Evolutionary conservation across 768 basidiomycete genomes (phyloP), one percentile per base, ranked within the genome.

Genomic region (Mycena amicta): DNA sequence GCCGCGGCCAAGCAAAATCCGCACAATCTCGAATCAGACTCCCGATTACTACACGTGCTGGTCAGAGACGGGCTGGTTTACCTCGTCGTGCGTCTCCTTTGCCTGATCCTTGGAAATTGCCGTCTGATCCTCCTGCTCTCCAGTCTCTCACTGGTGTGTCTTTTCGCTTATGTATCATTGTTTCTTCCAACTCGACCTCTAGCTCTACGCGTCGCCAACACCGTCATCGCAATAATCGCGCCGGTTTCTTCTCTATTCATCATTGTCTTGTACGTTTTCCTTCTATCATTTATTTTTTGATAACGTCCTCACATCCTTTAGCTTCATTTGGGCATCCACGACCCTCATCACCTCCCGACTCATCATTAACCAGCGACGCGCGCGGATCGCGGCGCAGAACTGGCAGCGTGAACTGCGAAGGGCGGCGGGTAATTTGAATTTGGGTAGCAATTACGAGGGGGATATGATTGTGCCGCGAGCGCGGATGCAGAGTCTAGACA

Each of bases 1-100:
- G 64, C 66, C 2, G 56, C 72, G 12, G 67, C 72, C 40, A 61
- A 53, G 25, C n/a, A n/a, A n/a, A n/a, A n/a, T n/a, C 73, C 73
- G 0, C 56, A 56, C 3, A 41, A 50, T 5, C 18, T 46, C 2
- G 61, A 50, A 40, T 0, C 31, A 5, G 41, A 37, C 3, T 18
- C 1, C 8, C 27, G 39, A 5, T 22, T 61, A 1, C 47, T 47
- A 2, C 50, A 53, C 18, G 28, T 56, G 8, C 39, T 59, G 8
- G 20, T 49, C 26, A 43, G 46, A 18, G 57, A 59, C 37, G 52
- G 57, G 4, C 8, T 53, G 2, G 27, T 41, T 13, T 61, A 61
- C 29, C 56, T 61, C 20, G 37, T 50, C 3, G 60, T 61, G 26
- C 26, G 59, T 56, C 1, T 25, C 2, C 30, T 41, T 26, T 28